Evolutionary conservation across 1,284 basidiomycete genomes (phyloP).

Genomic region (Trichosporon asahii): DNA sequence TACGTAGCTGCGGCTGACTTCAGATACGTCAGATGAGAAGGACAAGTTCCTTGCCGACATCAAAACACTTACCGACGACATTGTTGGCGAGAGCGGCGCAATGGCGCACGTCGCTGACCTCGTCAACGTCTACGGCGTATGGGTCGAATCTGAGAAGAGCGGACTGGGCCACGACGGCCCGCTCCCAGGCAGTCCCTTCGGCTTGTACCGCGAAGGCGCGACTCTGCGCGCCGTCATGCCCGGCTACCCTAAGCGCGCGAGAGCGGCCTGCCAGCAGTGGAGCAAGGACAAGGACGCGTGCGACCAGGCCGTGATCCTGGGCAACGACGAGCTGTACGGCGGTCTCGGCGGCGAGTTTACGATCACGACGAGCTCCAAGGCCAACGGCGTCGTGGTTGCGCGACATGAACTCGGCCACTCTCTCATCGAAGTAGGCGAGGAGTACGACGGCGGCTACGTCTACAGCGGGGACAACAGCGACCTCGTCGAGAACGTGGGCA

Average conservation of each 20-base stretch:
- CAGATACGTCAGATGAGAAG: slow-evolving; percentile 63
- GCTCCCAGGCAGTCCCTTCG: slow-evolving; percentile 68
- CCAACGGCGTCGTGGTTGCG: slow-evolving; percentile 72
- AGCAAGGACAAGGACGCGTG: slow-evolving; percentile 57
- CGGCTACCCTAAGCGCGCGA: slow-evolving; percentile 63
- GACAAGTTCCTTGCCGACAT: slow-evolving; percentile 69
- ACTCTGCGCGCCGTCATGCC: slow-evolving; percentile 76
- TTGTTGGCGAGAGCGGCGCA: slow-evolving; percentile 65
- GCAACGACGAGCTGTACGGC: slow-evolving; percentile 76
- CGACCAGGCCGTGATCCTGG: slow-evolving; percentile 73
- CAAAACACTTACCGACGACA: slow-evolving; percentile 62
- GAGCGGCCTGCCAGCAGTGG: slow-evolving; percentile 61
- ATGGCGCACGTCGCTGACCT: slow-evolving; percentile 71
- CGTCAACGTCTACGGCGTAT: slow-evolving; percentile 78
- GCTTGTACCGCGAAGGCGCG: slow-evolving; percentile 72
- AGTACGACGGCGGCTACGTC: slow-evolving; percentile 70
- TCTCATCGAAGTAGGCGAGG: slow-evolving; percentile 66
- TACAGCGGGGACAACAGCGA: slow-evolving; percentile 72
- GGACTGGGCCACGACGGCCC: slow-evolving; percentile 68
- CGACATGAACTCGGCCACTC: slow-evolving; percentile 71
- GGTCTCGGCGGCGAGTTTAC: slow-evolving; percentile 79
- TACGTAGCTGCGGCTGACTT: slow-evolving; percentile 23
- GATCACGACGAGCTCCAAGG: slow-evolving; percentile 74
- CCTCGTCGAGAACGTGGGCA: slow-evolving; percentile 21
- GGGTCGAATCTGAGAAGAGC: slow-evolving; percentile 64